phyloP scores from a whole-genome alignment of 2,329 filamentous ascomycete genomes.

The Exserohilum rostratum region DNA sequence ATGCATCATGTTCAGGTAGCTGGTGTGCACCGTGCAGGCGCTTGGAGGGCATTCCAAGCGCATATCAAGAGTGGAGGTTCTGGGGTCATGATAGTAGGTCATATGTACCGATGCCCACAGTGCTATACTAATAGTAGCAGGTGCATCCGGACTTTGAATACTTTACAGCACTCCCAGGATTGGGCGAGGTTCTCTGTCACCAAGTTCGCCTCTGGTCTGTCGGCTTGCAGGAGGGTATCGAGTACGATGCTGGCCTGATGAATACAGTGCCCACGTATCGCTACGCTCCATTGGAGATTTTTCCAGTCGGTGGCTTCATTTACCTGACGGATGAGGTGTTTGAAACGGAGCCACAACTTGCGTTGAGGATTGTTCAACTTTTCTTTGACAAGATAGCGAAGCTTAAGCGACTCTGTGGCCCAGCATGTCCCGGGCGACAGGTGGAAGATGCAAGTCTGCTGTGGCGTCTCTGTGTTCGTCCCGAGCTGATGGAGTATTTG shows the following conservation, averaged over 20 bases:
- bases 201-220: conserved; percentile 44
- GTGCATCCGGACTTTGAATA: conserved; percentile 39
- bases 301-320: conserved; percentile 48
- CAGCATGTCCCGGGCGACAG: conserved; percentile 21
- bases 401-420: conserved; percentile 21
- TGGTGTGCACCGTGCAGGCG: conserved; percentile 29
- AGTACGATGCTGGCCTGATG: conserved; percentile 22
- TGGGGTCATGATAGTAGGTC: conserved; percentile 37
- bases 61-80: conserved; percentile 24
- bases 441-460: conserved; percentile 31
- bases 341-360: conserved; percentile 45
- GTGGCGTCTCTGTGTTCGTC: conserved; percentile 43
- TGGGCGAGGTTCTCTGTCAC: conserved; percentile 40
- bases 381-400: conserved; percentile 40
- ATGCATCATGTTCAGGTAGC: conserved; percentile 38
- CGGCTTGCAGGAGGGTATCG: conserved; percentile 31
- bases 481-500: conserved; percentile 38
- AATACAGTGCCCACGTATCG: conserved; percentile 17
- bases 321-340: conserved; percentile 55
- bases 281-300: conserved; percentile 41
- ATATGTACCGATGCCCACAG: neutral
- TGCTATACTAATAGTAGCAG: conserved; percentile 23
- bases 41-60: conserved; percentile 35
- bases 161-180: conserved; percentile 39
- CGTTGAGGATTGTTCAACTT: conserved; percentile 44